Base-by-base conservation (phyloP, 805 yeast species). In the Candida caryicola region DNA sequence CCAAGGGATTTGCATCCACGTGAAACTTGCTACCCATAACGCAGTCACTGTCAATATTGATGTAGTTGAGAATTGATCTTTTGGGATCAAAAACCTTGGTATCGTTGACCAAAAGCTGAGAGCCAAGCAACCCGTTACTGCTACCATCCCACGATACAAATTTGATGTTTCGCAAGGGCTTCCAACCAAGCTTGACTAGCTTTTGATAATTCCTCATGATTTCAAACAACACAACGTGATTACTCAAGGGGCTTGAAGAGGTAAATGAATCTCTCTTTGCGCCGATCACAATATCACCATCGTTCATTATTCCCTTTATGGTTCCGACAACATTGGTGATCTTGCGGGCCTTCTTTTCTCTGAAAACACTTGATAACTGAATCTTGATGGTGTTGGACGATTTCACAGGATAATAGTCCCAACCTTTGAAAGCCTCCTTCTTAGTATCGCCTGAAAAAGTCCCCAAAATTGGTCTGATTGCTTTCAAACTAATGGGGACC, bases 131-230 rank as follows among this genome's bases (percentile, higher is more conserved):
- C 2, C 67, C 69, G 33, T 54, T 54, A 19, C 54, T 53, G 5
- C 63, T 49, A 1, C 66, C 72, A 41, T 69, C 74, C 69, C 71
- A 67, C 1, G 69, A 63, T 2, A 68, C 56, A 47, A 69, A 66
- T 36, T 62, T 57, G 28, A 69, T 61, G 9, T 54, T 58, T 30
- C 74, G 52, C 23, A 67, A 49, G 1, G 74, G 74, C 41, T 57
- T 62, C 74, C 74, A 69, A 2, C 74, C 74, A 31, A 57, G 32
- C 21, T 50, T 44, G 13, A 47, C 49, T 37, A 69, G 52, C 34
- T 54, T 49, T 15, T 59, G 56, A 35, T 59, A 60, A 32, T 63
- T 59, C 13, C 67, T 48, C 60, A 69, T 59, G 4, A 65, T 55
- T 39, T 69, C 73, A 27, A 69, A 51, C 41, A 69, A 43, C 14